phyloP scores from a whole-genome alignment of 148 eudicot genomes.

The Vaccinium darrowii region DNA sequence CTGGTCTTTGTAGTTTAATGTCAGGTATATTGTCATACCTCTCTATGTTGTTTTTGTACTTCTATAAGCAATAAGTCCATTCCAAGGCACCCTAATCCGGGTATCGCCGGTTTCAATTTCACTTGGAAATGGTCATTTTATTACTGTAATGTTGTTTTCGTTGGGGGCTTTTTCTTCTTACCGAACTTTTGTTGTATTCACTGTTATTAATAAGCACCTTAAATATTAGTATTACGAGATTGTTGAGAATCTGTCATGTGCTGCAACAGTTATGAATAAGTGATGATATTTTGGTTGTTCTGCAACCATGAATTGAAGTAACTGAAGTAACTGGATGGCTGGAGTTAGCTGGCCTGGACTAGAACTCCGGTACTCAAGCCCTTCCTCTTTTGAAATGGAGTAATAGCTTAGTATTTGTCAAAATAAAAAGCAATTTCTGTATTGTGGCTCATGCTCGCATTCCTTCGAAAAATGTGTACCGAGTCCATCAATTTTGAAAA shows the following conservation, averaged over 20 bases:
- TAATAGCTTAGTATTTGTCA: neutral
- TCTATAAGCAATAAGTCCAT: conserved; percentile 2
- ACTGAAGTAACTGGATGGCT: neutral
- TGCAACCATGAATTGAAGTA: neutral
- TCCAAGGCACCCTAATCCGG: neutral
- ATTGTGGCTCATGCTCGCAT: neutral
- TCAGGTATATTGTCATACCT: neutral
- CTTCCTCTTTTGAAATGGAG: neutral
- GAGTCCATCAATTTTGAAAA: neutral
- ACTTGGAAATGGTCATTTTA: neutral
- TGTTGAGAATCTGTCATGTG: neutral
- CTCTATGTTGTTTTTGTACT: neutral
- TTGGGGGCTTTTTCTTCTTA: neutral
- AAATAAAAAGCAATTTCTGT: neutral
- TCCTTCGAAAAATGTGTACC: neutral
- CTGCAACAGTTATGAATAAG: neutral
- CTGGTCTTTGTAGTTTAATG: conserved; percentile 55
- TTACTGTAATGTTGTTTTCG: neutral
- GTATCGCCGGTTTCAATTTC: neutral
- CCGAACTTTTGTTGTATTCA: neutral
- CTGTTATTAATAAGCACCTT: neutral
- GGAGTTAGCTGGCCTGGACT: neutral
- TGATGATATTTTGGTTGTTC: neutral
- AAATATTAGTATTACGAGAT: neutral
- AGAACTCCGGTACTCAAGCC: neutral